Base-by-base conservation (phyloP, 2,329 filamentous ascomycete species). In the Pseudogymnoascus sp. region DNA sequence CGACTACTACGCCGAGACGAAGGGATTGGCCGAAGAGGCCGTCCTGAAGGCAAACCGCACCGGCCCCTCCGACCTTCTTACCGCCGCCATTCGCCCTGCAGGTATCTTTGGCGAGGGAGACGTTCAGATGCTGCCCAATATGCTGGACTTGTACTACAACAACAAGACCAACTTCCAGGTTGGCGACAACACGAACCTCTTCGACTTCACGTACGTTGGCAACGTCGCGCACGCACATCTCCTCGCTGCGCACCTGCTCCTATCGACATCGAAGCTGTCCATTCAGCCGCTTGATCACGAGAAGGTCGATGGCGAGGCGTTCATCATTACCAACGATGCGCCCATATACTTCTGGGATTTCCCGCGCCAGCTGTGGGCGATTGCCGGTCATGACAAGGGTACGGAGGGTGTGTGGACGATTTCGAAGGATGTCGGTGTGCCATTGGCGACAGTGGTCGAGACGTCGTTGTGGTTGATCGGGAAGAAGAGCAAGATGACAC, bases 281-380 rank as follows among this genome's bases (percentile, higher is more conserved):
- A 86, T 83, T 17, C 79, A 81, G 0, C 86, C 86, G n/a, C 81
- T 90, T 38, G 85, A 89, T 75, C 77, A 85, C 75, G 88, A 91
- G 77, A 82, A 81, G 63, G 85, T 92, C 59, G 90, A 92, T 72
- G 94, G 93, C 63, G 87, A 97, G 74, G 87, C 87, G 59, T 93
- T 97, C 78, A 86, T 96, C 77, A 84, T 97, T 71, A 94, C 91
- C 63, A 97, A 97, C 74, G 90, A 92, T 75, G 80, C 85, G 68
- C 93, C 93, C 4, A 81, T 95, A 17, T 93, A 93, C 74, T 95
- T 96, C 75, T 95, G 94, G 86, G 91, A 96, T 75, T 89, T 95
- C 72, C 85, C 89, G 63, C 83, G 90, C 41, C 85, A 86, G 39
- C 81, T 96, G 55, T 97, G 91, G 91, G 77, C 77, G 66, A 81